Evolutionary conservation across 2,329 filamentous ascomycete species (phyloP), one percentile per base, ranked within the genome.

Genomic region (Alternaria hordeiaustralica): DNA sequence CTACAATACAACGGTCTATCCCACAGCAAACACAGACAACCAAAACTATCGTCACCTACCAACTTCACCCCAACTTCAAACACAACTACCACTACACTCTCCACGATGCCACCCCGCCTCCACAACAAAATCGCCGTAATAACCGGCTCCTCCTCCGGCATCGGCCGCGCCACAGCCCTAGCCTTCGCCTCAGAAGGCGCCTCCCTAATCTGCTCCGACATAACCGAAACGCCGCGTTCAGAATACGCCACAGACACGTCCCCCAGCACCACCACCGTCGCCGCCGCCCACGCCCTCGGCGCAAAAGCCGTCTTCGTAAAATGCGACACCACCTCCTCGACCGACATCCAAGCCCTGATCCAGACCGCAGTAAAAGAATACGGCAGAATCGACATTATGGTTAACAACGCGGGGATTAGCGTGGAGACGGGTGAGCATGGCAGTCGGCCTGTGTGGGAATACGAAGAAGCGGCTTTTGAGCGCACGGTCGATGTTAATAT

Each of bases 351-450:
- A 13, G 61, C 69, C 0, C 79, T 81, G 4, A 71, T 88, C 4
- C 71, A 75, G 2, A 71, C 77, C 33, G 78, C 80, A 0, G 82
- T 82, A 0, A 58, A 75, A 9, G 65, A 75, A 30, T 87, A 85
- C 70, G 85, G 85, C 1, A 77, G 86, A 6, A 74, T 89, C 15
- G 87, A 89, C 63, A 82, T 77, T 30, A 77, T 81, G 73, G 71
- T 80, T 6, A 81, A 81, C 55, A 81, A 81, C 45, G 79, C 87
- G 0, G 87, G 87, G 0, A 82, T 88, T 1, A 79, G 76, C 0
- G 47, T 81, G 5, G 84, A 83, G 62, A 72, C 75, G 6, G 72
- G 59, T 1, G 25, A 54, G 9, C 64, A 67, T 26, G 64, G 63
- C 5, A 75, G 77, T 0, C 66, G 68, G 2, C 77, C 79, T 0